A percentile compares a stretch with the other conserved stretches of the same genome.
phyloP scores from a whole-genome alignment of 2,329 filamentous ascomycete genomes.

The Epicoccum sorghinum region DNA sequence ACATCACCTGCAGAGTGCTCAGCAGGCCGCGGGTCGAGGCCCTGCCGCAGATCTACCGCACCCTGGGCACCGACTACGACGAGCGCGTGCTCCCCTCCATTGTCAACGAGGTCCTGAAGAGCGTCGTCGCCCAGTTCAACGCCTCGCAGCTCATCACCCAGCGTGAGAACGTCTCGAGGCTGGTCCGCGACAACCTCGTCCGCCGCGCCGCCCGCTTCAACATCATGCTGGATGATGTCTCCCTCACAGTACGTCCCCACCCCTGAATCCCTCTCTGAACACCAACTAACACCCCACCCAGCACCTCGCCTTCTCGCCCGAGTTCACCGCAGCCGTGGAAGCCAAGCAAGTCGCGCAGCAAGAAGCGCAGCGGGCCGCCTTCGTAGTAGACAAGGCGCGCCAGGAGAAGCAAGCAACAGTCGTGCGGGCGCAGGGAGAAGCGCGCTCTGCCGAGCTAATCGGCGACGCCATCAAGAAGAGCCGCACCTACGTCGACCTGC shows the following conservation, averaged over 20 bases:
- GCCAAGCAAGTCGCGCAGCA: conserved; percentile 77
- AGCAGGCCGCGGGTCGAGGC: conserved; percentile 86
- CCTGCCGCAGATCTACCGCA: conserved; percentile 96
- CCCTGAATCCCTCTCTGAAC: not conserved
- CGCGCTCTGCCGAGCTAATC: conserved; percentile 94
- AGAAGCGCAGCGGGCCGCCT: conserved; percentile 95
- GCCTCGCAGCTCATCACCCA: conserved; percentile 98
- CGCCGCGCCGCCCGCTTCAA: conserved; percentile 94
- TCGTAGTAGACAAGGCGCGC: conserved; percentile 97
- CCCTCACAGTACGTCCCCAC: conserved; percentile 74
- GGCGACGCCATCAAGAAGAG: conserved; percentile 99
- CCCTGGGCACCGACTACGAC: conserved; percentile 93
- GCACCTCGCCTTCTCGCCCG: conserved; percentile 72
- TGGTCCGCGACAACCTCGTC: conserved; percentile 92
- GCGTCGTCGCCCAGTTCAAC: conserved; percentile 98
- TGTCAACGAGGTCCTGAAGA: conserved; percentile 98
- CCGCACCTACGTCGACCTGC: conserved; percentile 93
- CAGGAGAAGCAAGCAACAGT: conserved; percentile 99
- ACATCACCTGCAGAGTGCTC: conserved; percentile 99
- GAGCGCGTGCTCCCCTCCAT: conserved; percentile 98
- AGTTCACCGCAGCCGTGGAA: conserved; percentile 72
- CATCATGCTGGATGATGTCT: conserved; percentile 96
- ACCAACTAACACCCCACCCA: conserved; percentile 40
- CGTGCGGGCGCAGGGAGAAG: conserved; percentile 98
- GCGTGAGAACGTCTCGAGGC: conserved; percentile 90